Base-by-base conservation (phyloP, 176 grass and related monocot genomes). In the Triticum timopheevii region DNA sequence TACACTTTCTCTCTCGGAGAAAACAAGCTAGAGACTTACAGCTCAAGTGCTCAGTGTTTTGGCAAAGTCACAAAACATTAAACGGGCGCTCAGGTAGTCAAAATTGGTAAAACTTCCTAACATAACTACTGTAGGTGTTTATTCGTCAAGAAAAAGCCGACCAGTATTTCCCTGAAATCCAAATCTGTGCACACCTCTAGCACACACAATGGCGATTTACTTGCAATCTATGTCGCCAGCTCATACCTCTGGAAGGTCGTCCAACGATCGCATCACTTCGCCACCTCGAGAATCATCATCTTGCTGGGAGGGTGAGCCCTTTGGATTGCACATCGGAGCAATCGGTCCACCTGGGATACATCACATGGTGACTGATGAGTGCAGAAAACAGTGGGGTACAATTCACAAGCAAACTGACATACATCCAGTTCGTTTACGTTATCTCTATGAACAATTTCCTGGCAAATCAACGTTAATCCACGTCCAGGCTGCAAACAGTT, bases 161-260 rank as follows among this genome's bases (percentile, higher is more conserved):
- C 67, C 16, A 20, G 31, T 36, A 20, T 17, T 20, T 69, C 19
- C 30, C 66, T 22, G n/a, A 20, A 71, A 40, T 13, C 69, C 19
- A 38, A 10, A 38, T 38, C 7, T 38, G 19, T 22, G 34, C 19
- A 40, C 35, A 2, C 16, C 68, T 71, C 10, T 23, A 71, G 20
- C 35, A 71, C 69, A 71, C 4, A 40, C 69, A 71, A 40, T 40
- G 69, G 20, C 7, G 69, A 71, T 71, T 71, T 38, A 40, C 4
- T 71, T 71, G 10, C 35, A 40, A 40, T n/a, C 36, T 13, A 71
- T 19, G 35, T 12, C 69, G 38, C 38, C 19, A 13, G 20, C 40
- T 71, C 10, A 71, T 71, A 71, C 69, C 69, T 71, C 35, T 71
- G 69, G 35, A 71, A 71, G 35, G 69, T 71, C 69, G 10, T 71